Percentiles rank a stretch among this genome's conserved stretches.
These are phyloP conservation scores for Adansonia gregorii DNA, from an alignment of 441 rosid genomes.

Conservation along the genomic window DNA sequence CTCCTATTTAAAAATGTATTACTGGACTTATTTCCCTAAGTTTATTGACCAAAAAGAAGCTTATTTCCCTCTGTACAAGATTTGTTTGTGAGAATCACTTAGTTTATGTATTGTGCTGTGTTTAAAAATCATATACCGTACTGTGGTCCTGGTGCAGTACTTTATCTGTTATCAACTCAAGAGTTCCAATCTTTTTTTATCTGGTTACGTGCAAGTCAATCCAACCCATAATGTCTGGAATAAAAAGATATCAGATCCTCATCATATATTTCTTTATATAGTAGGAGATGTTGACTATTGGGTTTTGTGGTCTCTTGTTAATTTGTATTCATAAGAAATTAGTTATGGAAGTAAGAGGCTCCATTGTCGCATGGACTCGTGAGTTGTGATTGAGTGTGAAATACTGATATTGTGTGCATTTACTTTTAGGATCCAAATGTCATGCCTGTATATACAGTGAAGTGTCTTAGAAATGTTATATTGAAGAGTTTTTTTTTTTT, in stretches of 20 bases:
- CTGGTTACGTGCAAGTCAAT: conserved; percentile 17
- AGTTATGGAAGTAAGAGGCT: not conserved
- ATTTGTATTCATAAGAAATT: not conserved
- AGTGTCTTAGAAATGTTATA: not conserved
- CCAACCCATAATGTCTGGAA: not conserved
- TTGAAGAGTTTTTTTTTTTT: not conserved
- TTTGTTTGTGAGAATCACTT: not conserved
- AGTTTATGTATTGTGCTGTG: conserved; percentile 13
- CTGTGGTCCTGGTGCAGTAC: conserved; percentile 14
- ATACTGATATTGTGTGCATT: not conserved
- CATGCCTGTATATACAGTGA: not conserved
- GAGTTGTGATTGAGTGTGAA: not conserved
- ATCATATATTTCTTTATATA: not conserved
- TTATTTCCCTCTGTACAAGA: not conserved
- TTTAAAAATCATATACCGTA: conserved; percentile 9
- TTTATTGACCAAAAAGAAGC: not conserved
- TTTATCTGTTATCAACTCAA: not conserved
- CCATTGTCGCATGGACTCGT: not conserved
- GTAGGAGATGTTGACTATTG: not conserved
- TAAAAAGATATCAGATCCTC: not conserved
- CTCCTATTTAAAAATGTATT: not conserved
- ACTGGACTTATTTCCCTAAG: not conserved
- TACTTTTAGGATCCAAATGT: not conserved
- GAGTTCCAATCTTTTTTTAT: not conserved
- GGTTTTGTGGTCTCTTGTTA: conserved; percentile 3